Conservation (phyloP, 306 rosid genomes). For the Trifolium repens region DNA sequence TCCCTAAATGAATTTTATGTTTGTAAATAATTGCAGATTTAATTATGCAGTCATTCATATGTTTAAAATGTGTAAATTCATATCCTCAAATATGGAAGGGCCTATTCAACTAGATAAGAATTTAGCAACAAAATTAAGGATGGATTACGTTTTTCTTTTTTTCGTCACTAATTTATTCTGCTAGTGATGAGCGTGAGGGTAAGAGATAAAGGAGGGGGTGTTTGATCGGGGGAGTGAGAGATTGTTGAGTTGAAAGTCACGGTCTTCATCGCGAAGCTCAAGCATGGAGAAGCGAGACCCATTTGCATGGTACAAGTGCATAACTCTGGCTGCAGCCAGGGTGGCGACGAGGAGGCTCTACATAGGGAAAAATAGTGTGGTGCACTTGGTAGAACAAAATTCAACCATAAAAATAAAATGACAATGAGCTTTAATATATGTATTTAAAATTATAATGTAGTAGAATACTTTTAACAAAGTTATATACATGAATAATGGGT, state of each 20-base stretch:
- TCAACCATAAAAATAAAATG: neutral
- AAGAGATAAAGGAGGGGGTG: neutral
- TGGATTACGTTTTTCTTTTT: too few species aligned
- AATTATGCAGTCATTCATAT: neutral
- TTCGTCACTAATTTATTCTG: too few species aligned
- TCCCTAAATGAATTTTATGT: neutral
- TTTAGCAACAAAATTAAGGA: neutral
- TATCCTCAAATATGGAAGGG: constrained; percentile 40
- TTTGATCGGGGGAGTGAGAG: neutral
- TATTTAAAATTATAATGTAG: too few species aligned
- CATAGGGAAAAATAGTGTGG: neutral
- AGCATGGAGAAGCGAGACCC: neutral
- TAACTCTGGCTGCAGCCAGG: neutral
- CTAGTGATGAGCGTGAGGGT: too few species aligned
- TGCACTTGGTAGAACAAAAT: neutral
- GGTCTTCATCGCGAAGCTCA: neutral
- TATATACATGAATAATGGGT: too few species aligned
- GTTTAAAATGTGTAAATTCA: constrained; percentile 40
- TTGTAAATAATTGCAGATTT: neutral
- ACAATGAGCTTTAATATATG: too few species aligned
- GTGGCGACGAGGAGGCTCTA: neutral
- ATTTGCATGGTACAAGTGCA: neutral
- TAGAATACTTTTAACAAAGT: too few species aligned
- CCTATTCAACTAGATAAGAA: constrained; percentile 32
- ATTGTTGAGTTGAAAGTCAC: neutral